These are phyloP conservation scores for Mychonastes homosphaera DNA, from an alignment of 139 green algal genomes.

Conservation along the genomic window DNA sequence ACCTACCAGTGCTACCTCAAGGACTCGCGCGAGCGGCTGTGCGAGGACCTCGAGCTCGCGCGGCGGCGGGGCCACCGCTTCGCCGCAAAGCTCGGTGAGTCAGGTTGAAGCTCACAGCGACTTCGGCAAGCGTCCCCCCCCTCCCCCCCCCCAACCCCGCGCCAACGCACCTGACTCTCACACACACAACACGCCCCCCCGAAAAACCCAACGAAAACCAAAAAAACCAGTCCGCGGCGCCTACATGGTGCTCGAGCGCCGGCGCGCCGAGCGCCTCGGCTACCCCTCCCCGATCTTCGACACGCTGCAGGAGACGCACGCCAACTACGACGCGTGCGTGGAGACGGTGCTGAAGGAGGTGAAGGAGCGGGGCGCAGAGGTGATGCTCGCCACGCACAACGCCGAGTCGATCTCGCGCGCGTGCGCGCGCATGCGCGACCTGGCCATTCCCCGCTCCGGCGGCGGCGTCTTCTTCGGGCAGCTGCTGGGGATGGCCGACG, in stretches of 20 bases:
- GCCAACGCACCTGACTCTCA: too few relatives aligned
- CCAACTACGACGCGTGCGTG: constrained; percentile 50
- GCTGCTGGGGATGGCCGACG: constrained; percentile 85
- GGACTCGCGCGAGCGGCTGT: constrained; percentile 42
- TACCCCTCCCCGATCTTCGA: constrained; percentile 59
- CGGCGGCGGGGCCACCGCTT: constrained; percentile 36
- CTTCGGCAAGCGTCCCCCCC: too few relatives aligned
- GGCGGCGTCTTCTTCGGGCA: constrained; percentile 74
- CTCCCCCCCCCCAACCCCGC: too few relatives aligned
- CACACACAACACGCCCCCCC: too few relatives aligned
- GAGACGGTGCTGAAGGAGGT: constrained; percentile 15
- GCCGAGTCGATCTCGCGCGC: constrained; percentile 53
- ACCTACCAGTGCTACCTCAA: constrained; percentile 80
- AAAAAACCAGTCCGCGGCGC: constrained; percentile 66
- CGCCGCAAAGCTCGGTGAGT: too few relatives aligned
- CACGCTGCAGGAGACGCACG: constrained; percentile 57
- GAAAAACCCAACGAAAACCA: too few relatives aligned
- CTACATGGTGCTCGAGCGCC: constrained; percentile 54
- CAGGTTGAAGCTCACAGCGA: too few relatives aligned
- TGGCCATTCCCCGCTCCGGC: constrained; percentile 33
- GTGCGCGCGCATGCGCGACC: constrained; percentile 43
- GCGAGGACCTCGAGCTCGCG: constrained; percentile 53
- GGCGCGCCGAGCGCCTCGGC: constrained; percentile 37
- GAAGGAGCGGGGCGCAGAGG: constrained; percentile 27
- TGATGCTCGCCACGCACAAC: constrained; percentile 71